Evolutionary conservation across 2,329 filamentous ascomycete species (phyloP).

Genomic region (Geosmithia putterillii): DNA sequence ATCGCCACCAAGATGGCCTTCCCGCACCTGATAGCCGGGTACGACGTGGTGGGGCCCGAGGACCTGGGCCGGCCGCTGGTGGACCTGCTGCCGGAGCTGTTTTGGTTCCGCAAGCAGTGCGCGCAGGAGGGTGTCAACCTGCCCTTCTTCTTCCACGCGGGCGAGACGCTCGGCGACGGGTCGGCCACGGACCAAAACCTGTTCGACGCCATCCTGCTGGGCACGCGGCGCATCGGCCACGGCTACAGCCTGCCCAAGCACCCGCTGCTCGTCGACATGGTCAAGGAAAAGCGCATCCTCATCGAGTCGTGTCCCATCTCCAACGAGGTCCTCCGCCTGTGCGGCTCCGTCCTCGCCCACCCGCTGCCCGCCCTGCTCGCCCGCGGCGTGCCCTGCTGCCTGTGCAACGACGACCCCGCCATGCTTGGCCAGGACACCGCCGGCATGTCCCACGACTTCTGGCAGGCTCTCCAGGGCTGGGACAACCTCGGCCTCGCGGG

Average conservation of each 20-base stretch:
- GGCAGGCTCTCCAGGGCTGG: slow-evolving; percentile 85
- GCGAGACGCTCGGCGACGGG: slow-evolving; percentile 70
- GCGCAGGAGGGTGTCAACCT: slow-evolving; percentile 65
- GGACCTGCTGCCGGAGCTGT: slow-evolving; percentile 71
- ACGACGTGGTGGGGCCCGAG: slow-evolving; percentile 84
- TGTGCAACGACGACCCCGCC: slow-evolving; percentile 86
- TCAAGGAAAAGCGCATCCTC: slow-evolving; percentile 78
- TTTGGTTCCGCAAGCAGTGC: slow-evolving; percentile 89
- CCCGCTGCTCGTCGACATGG: slow-evolving; percentile 75
- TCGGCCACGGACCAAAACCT: slow-evolving; percentile 67
- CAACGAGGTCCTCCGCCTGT: slow-evolving; percentile 76
- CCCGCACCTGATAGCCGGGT: slow-evolving; percentile 72
- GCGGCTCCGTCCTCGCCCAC: slow-evolving; percentile 63
- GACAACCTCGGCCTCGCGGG: slow-evolving; percentile 84
- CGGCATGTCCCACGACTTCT: slow-evolving; percentile 86
- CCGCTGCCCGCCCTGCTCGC: slow-evolving; percentile 75
- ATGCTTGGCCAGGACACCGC: slow-evolving; percentile 74
- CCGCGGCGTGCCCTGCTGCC: slow-evolving; percentile 68
- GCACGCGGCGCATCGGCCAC: slow-evolving; percentile 80
- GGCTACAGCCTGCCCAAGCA: slow-evolving; percentile 85
- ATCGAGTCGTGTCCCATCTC: slow-evolving; percentile 86
- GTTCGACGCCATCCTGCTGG: slow-evolving; percentile 79
- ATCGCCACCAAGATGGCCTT: slow-evolving; percentile 70
- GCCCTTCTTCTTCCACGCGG: slow-evolving; percentile 93
- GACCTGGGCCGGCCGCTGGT: slow-evolving; percentile 63